Base-by-base conservation (phyloP, 192 early-diverging fungal species). In the Chytriomyces hyalinus region DNA sequence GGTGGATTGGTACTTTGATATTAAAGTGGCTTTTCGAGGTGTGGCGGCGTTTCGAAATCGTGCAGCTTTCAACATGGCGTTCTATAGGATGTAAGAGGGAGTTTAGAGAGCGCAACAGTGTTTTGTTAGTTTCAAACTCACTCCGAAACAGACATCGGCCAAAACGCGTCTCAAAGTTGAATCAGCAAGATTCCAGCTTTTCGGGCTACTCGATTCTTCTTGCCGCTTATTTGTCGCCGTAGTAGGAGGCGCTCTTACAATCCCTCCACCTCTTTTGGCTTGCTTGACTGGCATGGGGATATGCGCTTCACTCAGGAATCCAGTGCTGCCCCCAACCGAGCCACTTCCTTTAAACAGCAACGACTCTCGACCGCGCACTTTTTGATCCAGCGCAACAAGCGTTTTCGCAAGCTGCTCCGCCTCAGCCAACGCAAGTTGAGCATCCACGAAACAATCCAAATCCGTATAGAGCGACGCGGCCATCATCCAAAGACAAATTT, bases 81-180 rank as follows among this genome's bases (percentile, higher is more conserved):
- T 80, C 82, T 83, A 50, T 8, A 5, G 36, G 2, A 8, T 1
- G 13, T 9, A n/a, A 57, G 49, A 70, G 15, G 24, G 24, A 26
- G 24, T 26, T 26, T 26, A 26, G 24, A 26, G 24, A 26, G 24
- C 0, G 24, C 24, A 26, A 26, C 24, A 26, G 24, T 26, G 24
- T 26, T 26, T 26, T 26, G 24, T 0, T 26, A 26, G 24, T 36
- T 36, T 36, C 8, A 20, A 48, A 47, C 74, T 59, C 47, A 87
- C 87, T 83, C 87, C 87, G 79, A 87, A 84, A 28, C 77, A 83
- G 9, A 89, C 70, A 70, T 89, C 87, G 7, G 87, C 85, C 24
- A 84, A 46, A 5, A 86, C 81, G 49, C 85, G n/a, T 43, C 77
- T 75, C 24, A 89, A 65, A 59, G 65, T 71, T 2, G 70, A 20